phyloP scores from a whole-genome alignment of 805 yeast species.

The Schwanniomyces vanrijiae region DNA sequence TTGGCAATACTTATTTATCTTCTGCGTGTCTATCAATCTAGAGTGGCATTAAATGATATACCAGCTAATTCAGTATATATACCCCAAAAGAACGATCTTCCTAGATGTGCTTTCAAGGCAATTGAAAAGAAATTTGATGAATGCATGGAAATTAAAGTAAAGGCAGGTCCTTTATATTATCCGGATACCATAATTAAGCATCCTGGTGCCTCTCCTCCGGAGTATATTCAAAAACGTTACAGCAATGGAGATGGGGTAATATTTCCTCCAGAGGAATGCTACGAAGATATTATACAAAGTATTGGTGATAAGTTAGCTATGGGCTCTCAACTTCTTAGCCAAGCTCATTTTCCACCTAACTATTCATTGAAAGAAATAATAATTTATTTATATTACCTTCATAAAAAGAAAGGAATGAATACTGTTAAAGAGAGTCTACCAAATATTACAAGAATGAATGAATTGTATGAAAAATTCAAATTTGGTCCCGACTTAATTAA shows the following conservation, averaged over 20 bases:
- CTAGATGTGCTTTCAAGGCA: conserved; percentile 20
- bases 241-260: conserved; percentile 15
- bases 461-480: conserved; percentile 64
- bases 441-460: conserved; percentile 26
- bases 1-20: conserved; percentile 52
- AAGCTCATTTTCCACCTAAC: conserved; percentile 35
- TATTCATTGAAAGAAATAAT: conserved; percentile 44
- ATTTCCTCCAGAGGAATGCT: conserved; percentile 28
- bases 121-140: conserved; percentile 24
- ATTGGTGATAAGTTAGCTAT: conserved; percentile 58
- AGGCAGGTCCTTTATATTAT: conserved; percentile 39
- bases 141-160: conserved; percentile 28
- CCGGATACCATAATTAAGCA: conserved; percentile 24
- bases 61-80: conserved; percentile 66
- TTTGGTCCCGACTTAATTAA: conserved; percentile 64
- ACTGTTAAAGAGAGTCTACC: conserved; percentile 8
- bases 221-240: conserved; percentile 36
- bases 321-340: conserved; percentile 40
- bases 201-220: conserved; percentile 44
- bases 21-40: conserved; percentile 56
- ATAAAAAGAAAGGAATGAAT: conserved; percentile 2
- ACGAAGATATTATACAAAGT: conserved; percentile 60
- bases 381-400: conserved; percentile 27
- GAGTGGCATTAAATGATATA: conserved; percentile 66
- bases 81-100: conserved; percentile 60